Conservation (phyloP, 148 eudicot species). For the Euryodendron excelsum region DNA sequence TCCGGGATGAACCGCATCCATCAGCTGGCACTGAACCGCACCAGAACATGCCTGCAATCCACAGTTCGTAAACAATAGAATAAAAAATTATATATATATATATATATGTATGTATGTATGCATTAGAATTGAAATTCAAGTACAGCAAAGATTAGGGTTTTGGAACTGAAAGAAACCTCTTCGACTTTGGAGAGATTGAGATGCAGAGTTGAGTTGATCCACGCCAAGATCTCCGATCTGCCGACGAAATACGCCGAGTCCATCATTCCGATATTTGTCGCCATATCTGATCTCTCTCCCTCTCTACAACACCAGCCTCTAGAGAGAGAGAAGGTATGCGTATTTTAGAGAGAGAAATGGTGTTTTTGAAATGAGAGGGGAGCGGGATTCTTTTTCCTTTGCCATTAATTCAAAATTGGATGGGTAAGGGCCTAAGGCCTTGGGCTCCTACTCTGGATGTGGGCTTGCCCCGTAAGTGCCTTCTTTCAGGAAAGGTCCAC, state of each 20-base stretch:
- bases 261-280: conserved; percentile 82
- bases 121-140: no score
- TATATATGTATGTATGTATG: no score
- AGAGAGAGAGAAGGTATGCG: background rate
- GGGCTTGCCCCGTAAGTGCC: no score
- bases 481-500: no score
- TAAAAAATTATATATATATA: no score
- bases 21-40: conserved; percentile 91
- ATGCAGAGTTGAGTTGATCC: conserved; percentile 90
- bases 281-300: conserved; percentile 38
- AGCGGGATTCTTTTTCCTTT: conserved; percentile 3
- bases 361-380: background rate
- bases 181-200: conserved; percentile 90
- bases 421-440: background rate
- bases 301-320: background rate
- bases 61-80: no score
- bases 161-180: conserved; percentile 44
- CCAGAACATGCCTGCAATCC: conserved; percentile 70
- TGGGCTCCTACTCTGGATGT: background rate
- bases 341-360: background rate
- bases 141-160: background rate
- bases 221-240: conserved; percentile 79
- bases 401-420: background rate
- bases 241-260: conserved; percentile 92
- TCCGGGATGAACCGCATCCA: conserved; percentile 88